Evolutionary conservation across 2,329 filamentous ascomycete genomes (phyloP).

Genomic region (Cryphonectria nitschkei): DNA sequence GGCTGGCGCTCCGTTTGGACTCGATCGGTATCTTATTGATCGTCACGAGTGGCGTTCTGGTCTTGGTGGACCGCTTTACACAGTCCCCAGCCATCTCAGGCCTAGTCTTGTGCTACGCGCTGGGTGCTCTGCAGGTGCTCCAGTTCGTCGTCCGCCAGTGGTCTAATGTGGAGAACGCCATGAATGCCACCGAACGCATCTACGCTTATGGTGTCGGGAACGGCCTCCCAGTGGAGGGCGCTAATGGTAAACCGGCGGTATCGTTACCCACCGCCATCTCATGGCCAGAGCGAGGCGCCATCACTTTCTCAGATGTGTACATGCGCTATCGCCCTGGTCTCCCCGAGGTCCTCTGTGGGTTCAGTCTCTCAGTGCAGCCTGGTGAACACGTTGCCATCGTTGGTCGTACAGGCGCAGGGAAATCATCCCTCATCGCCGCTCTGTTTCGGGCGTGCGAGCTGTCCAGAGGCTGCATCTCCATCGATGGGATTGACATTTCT

Average conservation of each 20-base stretch:
- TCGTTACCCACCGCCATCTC: not conserved
- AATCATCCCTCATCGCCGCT: not conserved
- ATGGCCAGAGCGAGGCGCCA: not conserved
- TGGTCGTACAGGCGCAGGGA: not conserved
- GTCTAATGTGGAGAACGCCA: too few species aligned
- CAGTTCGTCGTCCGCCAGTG: too few species aligned
- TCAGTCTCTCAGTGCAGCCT: not conserved
- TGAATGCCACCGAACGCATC: too few species aligned
- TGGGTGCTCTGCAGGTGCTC: too few species aligned
- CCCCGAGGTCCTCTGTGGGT: not conserved
- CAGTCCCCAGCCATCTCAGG: too few species aligned
- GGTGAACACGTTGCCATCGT: not conserved
- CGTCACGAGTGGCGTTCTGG: too few species aligned
- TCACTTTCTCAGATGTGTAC: not conserved
- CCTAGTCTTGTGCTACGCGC: too few species aligned
- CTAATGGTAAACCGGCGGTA: not conserved
- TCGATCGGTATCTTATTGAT: too few species aligned
- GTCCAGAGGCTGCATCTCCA: not conserved
- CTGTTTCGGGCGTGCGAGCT: not conserved
- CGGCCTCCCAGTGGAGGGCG: not conserved
- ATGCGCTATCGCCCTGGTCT: not conserved
- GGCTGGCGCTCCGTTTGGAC: too few species aligned
- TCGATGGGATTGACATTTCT: not conserved
- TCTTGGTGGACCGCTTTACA: too few species aligned
- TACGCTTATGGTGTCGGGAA: not conserved